Evolutionary conservation across 2,329 filamentous ascomycete species (phyloP).

Genomic region (Trichophyton simii): DNA sequence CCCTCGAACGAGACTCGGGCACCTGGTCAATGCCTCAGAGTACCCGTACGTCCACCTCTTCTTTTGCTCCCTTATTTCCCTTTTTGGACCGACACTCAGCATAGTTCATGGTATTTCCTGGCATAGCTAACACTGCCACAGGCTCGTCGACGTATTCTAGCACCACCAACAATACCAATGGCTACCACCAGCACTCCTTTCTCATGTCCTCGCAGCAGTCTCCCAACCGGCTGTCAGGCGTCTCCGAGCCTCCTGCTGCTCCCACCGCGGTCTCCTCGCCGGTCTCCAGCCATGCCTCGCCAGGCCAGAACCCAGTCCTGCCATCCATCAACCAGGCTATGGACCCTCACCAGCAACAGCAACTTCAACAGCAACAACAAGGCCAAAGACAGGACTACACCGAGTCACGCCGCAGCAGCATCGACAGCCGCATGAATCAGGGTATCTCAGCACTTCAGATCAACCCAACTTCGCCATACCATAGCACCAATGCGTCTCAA

Average conservation of each 20-base stretch:
- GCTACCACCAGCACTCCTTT: conserved; percentile 34
- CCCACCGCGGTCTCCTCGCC: conserved; percentile 1
- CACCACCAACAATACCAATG: conserved; percentile 30
- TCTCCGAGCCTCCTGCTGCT: conserved; percentile 22
- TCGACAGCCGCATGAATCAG: conserved; percentile 39
- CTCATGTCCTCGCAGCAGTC: conserved; percentile 34
- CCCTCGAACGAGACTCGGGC: conserved; percentile 44
- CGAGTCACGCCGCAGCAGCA: conserved; percentile 38
- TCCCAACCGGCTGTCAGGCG: conserved; percentile 29
- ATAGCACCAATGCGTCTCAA: conserved; percentile 36
- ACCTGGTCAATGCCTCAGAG: conserved; percentile 49
- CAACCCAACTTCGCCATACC: conserved; percentile 34
- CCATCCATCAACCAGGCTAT: conserved; percentile 49
- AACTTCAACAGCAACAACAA: background rate
- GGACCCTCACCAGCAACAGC: conserved; percentile 34
- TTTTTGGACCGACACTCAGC: background rate
- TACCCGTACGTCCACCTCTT: conserved; percentile 34
- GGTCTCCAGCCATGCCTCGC: background rate
- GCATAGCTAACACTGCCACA: conserved; percentile 12
- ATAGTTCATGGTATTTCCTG: background rate
- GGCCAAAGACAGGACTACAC: conserved; percentile 29
- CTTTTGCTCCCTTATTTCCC: background rate
- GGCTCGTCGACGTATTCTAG: conserved; percentile 40
- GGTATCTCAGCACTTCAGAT: conserved; percentile 37
- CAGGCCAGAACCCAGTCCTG: conserved; percentile 29